Evolutionary conservation across 306 rosid species (phyloP).

Genomic region (Lupinus albus): DNA sequence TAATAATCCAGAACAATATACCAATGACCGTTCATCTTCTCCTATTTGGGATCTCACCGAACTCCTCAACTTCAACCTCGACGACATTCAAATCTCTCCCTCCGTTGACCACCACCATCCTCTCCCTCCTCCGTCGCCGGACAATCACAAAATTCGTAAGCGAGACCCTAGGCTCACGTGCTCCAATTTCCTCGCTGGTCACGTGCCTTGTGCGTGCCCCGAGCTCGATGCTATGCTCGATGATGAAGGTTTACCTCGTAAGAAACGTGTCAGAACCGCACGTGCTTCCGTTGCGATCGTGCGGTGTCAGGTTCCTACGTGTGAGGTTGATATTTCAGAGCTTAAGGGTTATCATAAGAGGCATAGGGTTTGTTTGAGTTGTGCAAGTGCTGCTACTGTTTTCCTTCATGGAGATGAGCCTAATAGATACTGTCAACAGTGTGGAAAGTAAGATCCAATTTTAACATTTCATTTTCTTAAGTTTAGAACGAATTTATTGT

Average conservation of each 20-base stretch:
- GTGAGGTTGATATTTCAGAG: conserved; percentile 76
- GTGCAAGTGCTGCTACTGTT: conserved; percentile 75
- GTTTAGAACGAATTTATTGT: no score
- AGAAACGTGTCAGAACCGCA: conserved; percentile 62
- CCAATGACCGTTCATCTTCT: conserved; percentile 41
- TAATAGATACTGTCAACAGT: conserved; percentile 94
- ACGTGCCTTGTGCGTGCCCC: conserved; percentile 92
- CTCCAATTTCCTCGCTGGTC: conserved; percentile 85
- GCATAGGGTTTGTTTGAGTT: conserved; percentile 84
- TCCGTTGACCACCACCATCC: background rate
- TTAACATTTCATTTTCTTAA: no score
- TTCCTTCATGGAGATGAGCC: conserved; percentile 56
- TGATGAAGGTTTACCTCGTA: conserved; percentile 61
- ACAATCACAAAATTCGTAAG: conserved; percentile 56
- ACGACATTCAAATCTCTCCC: background rate
- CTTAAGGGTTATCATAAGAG: conserved; percentile 90
- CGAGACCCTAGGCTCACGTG: conserved; percentile 89
- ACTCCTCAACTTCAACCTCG: conserved; percentile 44
- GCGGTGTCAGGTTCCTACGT: conserved; percentile 82
- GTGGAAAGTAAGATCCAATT: conserved; percentile 75
- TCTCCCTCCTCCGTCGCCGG: background rate
- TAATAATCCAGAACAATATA: background rate
- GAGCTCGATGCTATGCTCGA: conserved; percentile 75
- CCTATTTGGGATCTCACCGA: conserved; percentile 45
- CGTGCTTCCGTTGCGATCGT: conserved; percentile 52